These are phyloP conservation scores for Sindora glabra DNA, from an alignment of 306 rosid genomes.

Conservation along the genomic window DNA sequence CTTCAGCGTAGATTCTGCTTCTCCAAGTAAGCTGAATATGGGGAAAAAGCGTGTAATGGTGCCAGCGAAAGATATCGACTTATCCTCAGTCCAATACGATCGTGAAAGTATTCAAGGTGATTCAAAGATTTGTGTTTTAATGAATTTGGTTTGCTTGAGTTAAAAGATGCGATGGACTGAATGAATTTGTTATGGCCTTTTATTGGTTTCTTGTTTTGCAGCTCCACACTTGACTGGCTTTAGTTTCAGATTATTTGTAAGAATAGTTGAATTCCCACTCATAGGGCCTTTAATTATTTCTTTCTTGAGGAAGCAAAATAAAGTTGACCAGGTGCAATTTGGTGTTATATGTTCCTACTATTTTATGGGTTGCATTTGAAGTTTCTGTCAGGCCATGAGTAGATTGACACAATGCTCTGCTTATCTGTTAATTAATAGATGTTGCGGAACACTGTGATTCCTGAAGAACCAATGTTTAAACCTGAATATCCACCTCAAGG, in stretches of 20 bases:
- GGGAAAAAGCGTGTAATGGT: slow-evolving; percentile 58
- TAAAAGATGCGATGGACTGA: background rate
- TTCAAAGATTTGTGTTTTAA: background rate
- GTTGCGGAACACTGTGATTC: slow-evolving; percentile 63
- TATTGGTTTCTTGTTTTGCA: slow-evolving; percentile 24
- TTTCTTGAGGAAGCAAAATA: slow-evolving; percentile 59
- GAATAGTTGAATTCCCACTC: slow-evolving; percentile 51
- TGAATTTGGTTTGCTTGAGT: background rate
- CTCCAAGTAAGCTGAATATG: slow-evolving; percentile 47
- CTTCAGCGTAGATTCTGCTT: too few species aligned
- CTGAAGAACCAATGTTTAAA: slow-evolving; percentile 85
- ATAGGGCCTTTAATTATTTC: slow-evolving; percentile 52
- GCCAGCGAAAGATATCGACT: slow-evolving; percentile 62
- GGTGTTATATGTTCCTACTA: background rate
- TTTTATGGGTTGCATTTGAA: background rate
- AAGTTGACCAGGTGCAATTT: slow-evolving; percentile 48
- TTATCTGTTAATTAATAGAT: slow-evolving; percentile 31
- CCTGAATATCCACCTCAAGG: slow-evolving; percentile 98
- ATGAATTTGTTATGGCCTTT: background rate
- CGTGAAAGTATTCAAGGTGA: slow-evolving; percentile 47
- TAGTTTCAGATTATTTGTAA: slow-evolving; percentile 49
- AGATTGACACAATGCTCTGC: background rate
- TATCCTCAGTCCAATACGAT: slow-evolving; percentile 52
- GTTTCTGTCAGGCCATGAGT: background rate
- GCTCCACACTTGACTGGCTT: slow-evolving; percentile 93